Evolutionary conservation across 2,329 filamentous ascomycete species (phyloP).

Genomic region (Peltaster fructicola): DNA sequence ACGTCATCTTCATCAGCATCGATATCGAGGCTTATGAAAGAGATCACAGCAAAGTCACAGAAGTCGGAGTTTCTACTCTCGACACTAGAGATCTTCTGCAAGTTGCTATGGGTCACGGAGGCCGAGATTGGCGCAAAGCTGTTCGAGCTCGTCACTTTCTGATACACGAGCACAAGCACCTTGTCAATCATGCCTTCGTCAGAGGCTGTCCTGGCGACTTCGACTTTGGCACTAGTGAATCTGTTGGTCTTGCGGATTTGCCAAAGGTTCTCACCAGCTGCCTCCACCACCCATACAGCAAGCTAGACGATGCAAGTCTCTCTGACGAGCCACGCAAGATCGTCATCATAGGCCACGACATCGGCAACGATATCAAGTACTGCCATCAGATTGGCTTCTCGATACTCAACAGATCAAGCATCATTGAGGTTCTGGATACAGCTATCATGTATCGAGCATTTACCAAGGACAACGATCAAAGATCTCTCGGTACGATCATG

Average conservation of each 20-base stretch:
- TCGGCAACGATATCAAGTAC: conserved; percentile 49
- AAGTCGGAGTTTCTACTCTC: conserved; percentile 68
- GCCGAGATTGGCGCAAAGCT: conserved; percentile 45
- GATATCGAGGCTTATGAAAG: conserved; percentile 72
- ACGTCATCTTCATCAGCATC: conserved; percentile 56
- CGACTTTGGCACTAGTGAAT: conserved; percentile 50
- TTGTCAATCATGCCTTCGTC: conserved; percentile 52
- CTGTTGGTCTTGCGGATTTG: conserved; percentile 30
- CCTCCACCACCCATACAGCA: conserved; percentile 40
- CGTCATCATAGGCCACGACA: conserved; percentile 64
- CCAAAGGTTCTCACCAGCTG: conserved; percentile 31
- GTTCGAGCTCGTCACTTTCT: conserved; percentile 62
- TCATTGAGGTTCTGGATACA: conserved; percentile 56
- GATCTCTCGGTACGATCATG: conserved; percentile 44
- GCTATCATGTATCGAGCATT: conserved; percentile 50
- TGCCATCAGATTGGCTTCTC: conserved; percentile 49
- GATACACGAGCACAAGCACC: conserved; percentile 48
- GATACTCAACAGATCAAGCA: conserved; percentile 32
- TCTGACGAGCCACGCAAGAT: conserved; percentile 33
- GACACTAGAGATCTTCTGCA: conserved; percentile 46
- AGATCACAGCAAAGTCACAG: conserved; percentile 50
- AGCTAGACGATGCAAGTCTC: conserved; percentile 2
- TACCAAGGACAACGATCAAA: conserved; percentile 30
- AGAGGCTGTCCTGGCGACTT: conserved; percentile 56
- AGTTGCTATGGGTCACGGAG: conserved; percentile 42